Conservation (phyloP, 768 basidiomycete genomes). For the Auricularia cornea region DNA sequence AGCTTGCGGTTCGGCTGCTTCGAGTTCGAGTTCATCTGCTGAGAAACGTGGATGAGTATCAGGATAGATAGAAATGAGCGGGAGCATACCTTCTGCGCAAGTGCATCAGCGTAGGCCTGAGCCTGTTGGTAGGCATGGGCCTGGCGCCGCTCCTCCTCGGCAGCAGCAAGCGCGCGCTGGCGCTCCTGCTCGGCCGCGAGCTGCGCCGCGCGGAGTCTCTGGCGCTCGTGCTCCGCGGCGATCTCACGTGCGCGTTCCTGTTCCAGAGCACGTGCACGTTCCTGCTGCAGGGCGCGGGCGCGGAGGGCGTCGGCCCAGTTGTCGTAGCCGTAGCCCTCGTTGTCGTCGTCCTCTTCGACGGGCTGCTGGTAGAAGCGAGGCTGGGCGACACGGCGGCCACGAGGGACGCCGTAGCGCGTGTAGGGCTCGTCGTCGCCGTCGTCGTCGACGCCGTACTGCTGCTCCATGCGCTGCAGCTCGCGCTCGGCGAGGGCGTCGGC, state of each 20-base stretch:
- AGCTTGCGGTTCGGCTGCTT: neutral
- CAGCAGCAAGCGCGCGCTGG: neutral
- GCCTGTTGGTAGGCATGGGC: neutral
- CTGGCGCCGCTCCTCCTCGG: neutral
- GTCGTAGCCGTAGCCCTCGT: neutral
- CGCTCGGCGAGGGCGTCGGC: neutral
- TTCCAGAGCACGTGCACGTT: neutral
- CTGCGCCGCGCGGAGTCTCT: neutral
- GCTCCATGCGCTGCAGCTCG: neutral
- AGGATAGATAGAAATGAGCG: neutral
- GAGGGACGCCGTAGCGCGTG: neutral
- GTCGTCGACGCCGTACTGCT: neutral
- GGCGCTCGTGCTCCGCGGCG: no score
- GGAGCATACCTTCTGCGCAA: neutral
- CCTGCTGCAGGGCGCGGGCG: neutral
- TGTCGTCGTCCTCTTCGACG: neutral
- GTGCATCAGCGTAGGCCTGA: neutral
- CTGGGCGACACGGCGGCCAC: neutral
- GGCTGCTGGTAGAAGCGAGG: neutral
- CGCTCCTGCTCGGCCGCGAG: neutral
- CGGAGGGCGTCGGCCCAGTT: neutral
- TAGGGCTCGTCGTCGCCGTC: neutral
- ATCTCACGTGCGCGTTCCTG: no score
- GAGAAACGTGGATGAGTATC: neutral
- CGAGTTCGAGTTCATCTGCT: neutral